These are phyloP conservation scores for Chionographis japonica DNA, from an alignment of 106 monocot genomes.

Conservation along the genomic window DNA sequence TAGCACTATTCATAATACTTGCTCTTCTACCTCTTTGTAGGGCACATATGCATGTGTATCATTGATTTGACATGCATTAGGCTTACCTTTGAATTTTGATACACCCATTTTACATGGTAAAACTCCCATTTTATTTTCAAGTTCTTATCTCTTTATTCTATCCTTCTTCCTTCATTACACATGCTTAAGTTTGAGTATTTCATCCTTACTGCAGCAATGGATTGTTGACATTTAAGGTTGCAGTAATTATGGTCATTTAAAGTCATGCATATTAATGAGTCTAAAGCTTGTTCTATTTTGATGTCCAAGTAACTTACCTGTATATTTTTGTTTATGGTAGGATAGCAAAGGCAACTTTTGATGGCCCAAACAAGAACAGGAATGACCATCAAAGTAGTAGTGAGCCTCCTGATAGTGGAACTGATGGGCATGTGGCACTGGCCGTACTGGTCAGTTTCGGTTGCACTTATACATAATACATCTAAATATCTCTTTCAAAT, in stretches of 20 bases:
- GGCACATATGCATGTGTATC: no score
- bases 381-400: conserved; percentile 7
- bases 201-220: no score
- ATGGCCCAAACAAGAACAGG: conserved; percentile 10
- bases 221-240: not conserved
- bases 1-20: no score
- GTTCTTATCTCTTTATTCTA: no score
- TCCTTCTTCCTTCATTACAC: no score
- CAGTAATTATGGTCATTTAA: no score
- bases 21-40: no score
- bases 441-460: conserved; percentile 34
- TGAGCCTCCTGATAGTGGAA: conserved; percentile 13
- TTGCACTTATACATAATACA: not conserved
- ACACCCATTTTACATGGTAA: no score
- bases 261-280: not conserved
- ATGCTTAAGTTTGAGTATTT: no score
- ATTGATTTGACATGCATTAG: no score
- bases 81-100: no score
- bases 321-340: conserved; percentile 12
- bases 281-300: not conserved
- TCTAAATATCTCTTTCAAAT: not conserved
- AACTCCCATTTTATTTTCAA: no score
- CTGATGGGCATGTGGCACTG: conserved; percentile 23
- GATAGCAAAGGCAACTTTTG: conserved; percentile 32
- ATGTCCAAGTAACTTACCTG: not conserved